Base-by-base conservation (phyloP, 345 rosid genomes). In the Xanthoceras sorbifolium region DNA sequence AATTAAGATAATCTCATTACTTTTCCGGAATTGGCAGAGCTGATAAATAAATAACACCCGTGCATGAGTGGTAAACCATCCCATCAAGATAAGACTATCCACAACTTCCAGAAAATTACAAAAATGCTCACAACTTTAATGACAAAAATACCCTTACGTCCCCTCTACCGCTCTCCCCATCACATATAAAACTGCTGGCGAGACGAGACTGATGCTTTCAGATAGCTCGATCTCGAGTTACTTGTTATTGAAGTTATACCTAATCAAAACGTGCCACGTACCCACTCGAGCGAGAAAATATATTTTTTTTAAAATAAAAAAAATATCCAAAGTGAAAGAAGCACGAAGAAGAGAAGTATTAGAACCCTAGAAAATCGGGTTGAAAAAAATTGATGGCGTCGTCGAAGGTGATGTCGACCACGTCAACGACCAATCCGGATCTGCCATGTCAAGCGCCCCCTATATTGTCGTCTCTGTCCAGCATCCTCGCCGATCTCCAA, bases 401-500 rank as follows among this genome's bases (percentile, higher is more conserved):
- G 79, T 84, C 90, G 42, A 85, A 84, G 83, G 78, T 83, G 80
- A 84, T 86, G 82, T 54, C 86, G 73, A 83, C 79, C 20, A 50
- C 89, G 78, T 85, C 87, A 69, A 76, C 81, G 52, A 65, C 86
- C 67, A 85, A 84, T 80, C 74, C 79, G 50, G 92, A 87, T 84
- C 87, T 82, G 84, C 78, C 92, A 73, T 88, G 85, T 78, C 80
- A 86, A 75, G 69, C 76, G 0, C 71, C 85, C n/a, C 10, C 85
- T 32, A 46, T 84, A 14, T 84, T 87, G 61, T 60, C 92, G 14
- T 82, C 89, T 20, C 76, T 82, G 84, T 79, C 89, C 75, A 48
- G 85, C 14, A 83, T 89, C 68, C 76, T 87, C 42, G 74, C 87
- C 77, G 90, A 89, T 83, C 87, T 86, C 66, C 91, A 81, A 50